Evolutionary conservation across 345 rosid species (phyloP).

Genomic region (Angophora floribunda): DNA sequence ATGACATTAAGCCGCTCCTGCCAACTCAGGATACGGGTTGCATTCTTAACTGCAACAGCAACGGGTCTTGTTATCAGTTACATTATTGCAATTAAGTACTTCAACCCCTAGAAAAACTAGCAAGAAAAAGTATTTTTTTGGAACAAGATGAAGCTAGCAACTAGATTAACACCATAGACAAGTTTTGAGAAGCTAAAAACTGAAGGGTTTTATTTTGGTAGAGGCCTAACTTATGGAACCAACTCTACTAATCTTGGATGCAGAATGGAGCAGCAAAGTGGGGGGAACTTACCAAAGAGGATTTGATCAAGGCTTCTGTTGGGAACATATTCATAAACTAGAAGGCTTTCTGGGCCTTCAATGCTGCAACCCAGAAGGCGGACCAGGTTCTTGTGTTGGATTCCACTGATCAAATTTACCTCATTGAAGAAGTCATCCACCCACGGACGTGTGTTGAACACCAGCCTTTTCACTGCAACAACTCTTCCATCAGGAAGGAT

Average conservation of each 20-base stretch:
- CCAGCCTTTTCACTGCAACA: slow-evolving; percentile 8
- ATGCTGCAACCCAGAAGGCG: slow-evolving; percentile 14
- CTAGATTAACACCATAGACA: neutral
- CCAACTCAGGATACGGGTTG: neutral
- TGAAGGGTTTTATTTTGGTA: neutral
- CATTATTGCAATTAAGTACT: neutral
- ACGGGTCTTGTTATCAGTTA: neutral
- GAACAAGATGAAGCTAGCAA: neutral
- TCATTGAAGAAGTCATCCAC: slow-evolving; percentile 17
- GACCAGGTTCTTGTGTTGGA: slow-evolving; percentile 17
- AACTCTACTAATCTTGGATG: neutral
- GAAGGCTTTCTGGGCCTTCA: slow-evolving; percentile 13
- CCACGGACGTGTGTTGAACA: slow-evolving; percentile 12
- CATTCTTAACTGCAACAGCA: neutral
- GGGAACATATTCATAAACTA: slow-evolving; percentile 9
- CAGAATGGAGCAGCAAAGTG: neutral
- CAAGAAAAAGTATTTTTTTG: neutral
- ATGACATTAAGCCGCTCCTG: neutral
- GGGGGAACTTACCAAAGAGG: neutral
- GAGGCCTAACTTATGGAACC: neutral
- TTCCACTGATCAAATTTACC: slow-evolving; percentile 10
- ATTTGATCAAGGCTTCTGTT: slow-evolving; percentile 9
- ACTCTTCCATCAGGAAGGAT: slow-evolving; percentile 3
- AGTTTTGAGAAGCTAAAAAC: neutral
- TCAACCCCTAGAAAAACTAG: neutral